These are phyloP conservation scores for Excoecaria agallocha DNA, from an alignment of 345 rosid genomes.

Conservation along the genomic window DNA sequence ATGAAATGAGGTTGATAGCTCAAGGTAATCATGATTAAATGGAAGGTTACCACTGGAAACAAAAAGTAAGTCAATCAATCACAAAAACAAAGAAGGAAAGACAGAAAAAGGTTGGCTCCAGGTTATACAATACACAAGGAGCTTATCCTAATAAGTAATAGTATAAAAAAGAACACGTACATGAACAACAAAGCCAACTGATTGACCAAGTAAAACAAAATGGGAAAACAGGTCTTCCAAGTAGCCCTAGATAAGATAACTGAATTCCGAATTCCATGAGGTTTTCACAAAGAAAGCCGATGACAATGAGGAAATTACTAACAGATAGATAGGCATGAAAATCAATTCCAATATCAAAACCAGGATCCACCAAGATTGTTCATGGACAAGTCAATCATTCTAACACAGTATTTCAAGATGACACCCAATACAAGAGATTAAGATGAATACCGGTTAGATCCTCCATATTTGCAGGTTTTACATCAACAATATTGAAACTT, in stretches of 20 bases:
- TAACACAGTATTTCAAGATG: background rate
- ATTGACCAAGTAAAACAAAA: background rate
- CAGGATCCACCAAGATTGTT: background rate
- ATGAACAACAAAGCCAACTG: background rate
- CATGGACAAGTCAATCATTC: background rate
- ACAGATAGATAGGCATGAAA: background rate
- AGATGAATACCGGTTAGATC: conserved; percentile 77
- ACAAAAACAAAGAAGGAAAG: background rate
- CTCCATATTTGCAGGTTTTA: conserved; percentile 98
- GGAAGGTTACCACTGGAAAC: background rate
- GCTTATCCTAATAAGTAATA: background rate
- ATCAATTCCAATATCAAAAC: background rate
- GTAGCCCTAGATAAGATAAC: background rate
- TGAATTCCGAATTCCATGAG: background rate
- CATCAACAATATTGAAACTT: conserved; percentile 96
- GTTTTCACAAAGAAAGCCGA: background rate
- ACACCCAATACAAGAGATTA: background rate
- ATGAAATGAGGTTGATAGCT: conserved; percentile 9
- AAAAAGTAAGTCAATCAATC: background rate
- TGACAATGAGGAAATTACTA: background rate
- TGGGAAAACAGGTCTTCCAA: background rate
- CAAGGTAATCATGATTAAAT: background rate
- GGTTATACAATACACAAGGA: background rate
- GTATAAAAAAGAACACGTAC: background rate
- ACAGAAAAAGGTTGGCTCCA: background rate